Evolutionary conservation across 495 filamentous ascomycete genomes (phyloP), one percentile per base, ranked within the genome.

Genomic region (Amniculicola lignicola): DNA sequence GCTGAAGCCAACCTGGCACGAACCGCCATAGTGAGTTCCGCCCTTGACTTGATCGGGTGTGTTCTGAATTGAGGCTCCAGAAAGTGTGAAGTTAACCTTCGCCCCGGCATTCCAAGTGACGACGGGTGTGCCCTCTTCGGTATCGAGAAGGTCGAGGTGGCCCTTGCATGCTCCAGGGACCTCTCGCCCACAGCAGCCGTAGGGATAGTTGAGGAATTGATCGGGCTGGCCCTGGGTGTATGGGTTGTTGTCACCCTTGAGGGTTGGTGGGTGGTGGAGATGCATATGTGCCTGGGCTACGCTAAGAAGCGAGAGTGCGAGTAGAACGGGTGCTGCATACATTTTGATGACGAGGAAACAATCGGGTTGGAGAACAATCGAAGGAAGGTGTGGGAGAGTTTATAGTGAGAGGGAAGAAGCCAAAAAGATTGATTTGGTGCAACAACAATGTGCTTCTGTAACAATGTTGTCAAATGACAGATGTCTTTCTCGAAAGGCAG

Each of bases 21-120:
- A 59, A 10, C 70, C 70, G 31, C 70, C 70, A 28, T 64, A 70
- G 49, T 73, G 70, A 35, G 62, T 69, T 3, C 66, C 67, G 38
- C 48, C 61, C 39, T 28, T 24, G 22, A 37, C 14, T 14, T 45
- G 51, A 5, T 35, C 43, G 3, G 15, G 19, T 6, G 40, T 6
- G 18, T 16, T 41, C 14, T 58, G 5, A 40, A 58, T 57, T 6
- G 11, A 2, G 6, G 16, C 24, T 9, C 53, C 45, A 9, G 46
- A 39, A 10, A 67, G 43, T 28, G 57, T 29, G 54, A 59, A 70
- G 42, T 50, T 61, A 31, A 60, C 67, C 36, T 51, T 57, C 23
- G 60, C 63, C 16, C 69, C 69, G 3, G 67, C 62, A 27, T 16
- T 18, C 70, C 70, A 72, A 3, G 61, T 67, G 3, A 63, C 67